Evolutionary conservation across 139 green algal species (phyloP), one percentile per base, ranked within the genome.

Genomic region (Tetraselmis chui): DNA sequence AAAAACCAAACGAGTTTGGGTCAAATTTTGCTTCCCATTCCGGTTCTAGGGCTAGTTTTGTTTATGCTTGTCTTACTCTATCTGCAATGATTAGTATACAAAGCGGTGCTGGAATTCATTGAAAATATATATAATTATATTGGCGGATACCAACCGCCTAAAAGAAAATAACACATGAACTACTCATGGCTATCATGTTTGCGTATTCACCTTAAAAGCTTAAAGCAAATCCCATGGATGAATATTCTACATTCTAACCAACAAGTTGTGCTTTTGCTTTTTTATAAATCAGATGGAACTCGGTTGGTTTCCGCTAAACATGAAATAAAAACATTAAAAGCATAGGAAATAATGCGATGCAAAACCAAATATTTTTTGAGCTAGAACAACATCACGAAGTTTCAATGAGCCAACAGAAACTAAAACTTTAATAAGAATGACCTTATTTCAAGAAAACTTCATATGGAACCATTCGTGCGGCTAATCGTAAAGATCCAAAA

Each of bases 391-490:
- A 80, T 88, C 76, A 75, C 84, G 86, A 80, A 92, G 88, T 76
- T 92, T 91, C 74, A 91, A 85, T 79, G 84, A 88, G 32, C 85
- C 87, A 76, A 88, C 87, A 85, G 87, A 90, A 81, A 95, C 76
- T 83, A 91, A 87, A 32, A 93, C 87, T 79, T 89, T 92, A 82
- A 92, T 91, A 76, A 94, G 82, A 86, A 92, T 91, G n/a, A n/a
- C n/a, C n/a, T 81, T 92, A 82, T 75, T 88, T 88, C 78, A 93
- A 89, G 78, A 85, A 90, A 28, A 93, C 88, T 84, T 94, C 91
- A 89, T 93, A 95, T 67, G 85, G 91, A 83, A 95, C 87, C 91
- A 95, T 93, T 89, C 92, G 87, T 76, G 90, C 90, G 67, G 91
- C 89, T 82, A 86, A 92, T 84, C 92, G 83, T 81, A 92, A 81